Percentiles rank a stretch among this genome's conserved stretches.
phyloP scores from a whole-genome alignment of 345 rosid species.

The Moringa oleifera region DNA sequence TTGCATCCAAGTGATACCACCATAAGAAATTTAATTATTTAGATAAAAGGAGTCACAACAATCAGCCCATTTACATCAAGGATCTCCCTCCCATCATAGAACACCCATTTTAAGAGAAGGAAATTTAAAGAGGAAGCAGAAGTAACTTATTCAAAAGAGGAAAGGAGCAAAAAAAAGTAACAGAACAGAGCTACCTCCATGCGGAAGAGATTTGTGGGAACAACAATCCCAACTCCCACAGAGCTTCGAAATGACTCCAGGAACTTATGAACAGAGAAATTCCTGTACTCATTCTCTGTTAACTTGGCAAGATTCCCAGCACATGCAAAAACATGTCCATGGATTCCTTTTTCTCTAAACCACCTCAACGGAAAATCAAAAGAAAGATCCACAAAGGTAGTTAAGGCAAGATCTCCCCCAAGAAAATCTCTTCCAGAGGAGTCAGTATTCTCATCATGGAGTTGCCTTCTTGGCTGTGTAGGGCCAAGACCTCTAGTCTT shows the following conservation, averaged over 20 bases:
- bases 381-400: slow-evolving; percentile 89
- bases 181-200: slow-evolving; percentile 62
- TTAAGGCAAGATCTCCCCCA: slow-evolving; percentile 89
- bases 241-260: slow-evolving; percentile 61
- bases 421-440: slow-evolving; percentile 59
- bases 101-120: not conserved
- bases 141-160: not conserved
- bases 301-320: slow-evolving; percentile 80
- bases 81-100: not conserved
- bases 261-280: slow-evolving; percentile 49
- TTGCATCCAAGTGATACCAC: not conserved
- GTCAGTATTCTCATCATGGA: slow-evolving; percentile 30
- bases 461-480: slow-evolving; percentile 60
- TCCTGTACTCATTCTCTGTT: slow-evolving; percentile 62
- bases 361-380: slow-evolving; percentile 83
- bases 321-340: slow-evolving; percentile 80
- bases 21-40: too few relatives aligned
- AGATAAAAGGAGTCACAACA: not conserved
- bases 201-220: slow-evolving; percentile 76
- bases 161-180: not conserved
- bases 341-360: slow-evolving; percentile 81
- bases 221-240: slow-evolving; percentile 78
- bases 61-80: not conserved
- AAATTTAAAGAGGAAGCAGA: not conserved
- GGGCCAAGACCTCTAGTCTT: slow-evolving; percentile 82